Percentiles rank a stretch among this genome's conserved stretches.
Conservation (phyloP, 495 filamentous ascomycete genomes). For the Aspergillus ostianus region DNA sequence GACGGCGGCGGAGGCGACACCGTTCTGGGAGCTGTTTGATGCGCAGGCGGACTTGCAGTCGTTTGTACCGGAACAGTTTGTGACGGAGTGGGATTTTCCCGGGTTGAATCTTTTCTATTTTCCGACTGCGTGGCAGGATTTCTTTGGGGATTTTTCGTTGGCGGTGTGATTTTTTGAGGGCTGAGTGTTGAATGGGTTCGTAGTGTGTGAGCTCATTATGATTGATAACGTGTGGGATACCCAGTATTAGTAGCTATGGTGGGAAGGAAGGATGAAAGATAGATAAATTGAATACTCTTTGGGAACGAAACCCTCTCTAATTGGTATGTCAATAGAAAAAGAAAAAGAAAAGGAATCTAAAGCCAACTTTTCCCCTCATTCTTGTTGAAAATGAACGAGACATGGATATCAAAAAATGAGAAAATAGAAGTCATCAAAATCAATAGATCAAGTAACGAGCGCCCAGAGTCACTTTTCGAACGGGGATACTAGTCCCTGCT, state of each 20-base stretch:
- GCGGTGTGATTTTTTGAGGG: constrained; percentile 12
- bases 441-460: constrained; percentile 9
- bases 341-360: constrained; percentile 1
- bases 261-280: background rate
- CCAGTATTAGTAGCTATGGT: background rate
- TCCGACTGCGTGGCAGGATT: constrained; percentile 46
- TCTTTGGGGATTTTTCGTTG: constrained; percentile 42
- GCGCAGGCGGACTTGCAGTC: constrained; percentile 49
- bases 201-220: background rate
- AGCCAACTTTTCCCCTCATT: constrained; percentile 26
- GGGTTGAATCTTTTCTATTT: constrained; percentile 52
- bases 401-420: constrained; percentile 33
- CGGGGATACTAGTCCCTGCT: background rate
- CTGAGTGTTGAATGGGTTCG: background rate
- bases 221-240: background rate
- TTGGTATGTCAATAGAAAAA: constrained; percentile 1
- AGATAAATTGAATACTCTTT: background rate
- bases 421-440: constrained; percentile 18
- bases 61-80: constrained; percentile 52
- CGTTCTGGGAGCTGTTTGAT: constrained; percentile 44
- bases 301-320: background rate
- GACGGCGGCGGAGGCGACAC: constrained; percentile 17
- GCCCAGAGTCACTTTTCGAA: constrained; percentile 9
- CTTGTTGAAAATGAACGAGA: constrained; percentile 25
- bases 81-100: constrained; percentile 55